Evolutionary conservation across 352 stramenopile genomes (phyloP).

Genomic region (Bremia lactucae): DNA sequence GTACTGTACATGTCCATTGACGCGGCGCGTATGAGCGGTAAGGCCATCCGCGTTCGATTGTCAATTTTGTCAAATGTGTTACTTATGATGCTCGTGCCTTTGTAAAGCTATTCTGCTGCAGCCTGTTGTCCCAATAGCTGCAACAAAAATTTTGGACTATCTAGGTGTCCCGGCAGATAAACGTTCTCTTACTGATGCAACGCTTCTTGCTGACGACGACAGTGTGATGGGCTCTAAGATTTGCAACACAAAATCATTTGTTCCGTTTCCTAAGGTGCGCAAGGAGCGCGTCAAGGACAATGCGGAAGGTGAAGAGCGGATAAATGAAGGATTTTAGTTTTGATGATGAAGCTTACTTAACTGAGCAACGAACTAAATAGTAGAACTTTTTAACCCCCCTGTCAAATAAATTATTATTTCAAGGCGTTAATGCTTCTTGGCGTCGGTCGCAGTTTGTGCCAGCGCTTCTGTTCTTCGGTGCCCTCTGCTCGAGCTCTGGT

Average conservation of each 20-base stretch:
- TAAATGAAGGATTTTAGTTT: no score
- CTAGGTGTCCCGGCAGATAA: constrained; percentile 37
- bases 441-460: neutral
- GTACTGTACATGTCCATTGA: constrained; percentile 69
- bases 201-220: constrained; percentile 25
- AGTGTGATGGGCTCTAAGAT: constrained; percentile 26
- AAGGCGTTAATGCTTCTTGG: constrained; percentile 8
- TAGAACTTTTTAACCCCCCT: no score
- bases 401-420: no score
- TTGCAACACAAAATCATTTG: constrained; percentile 54
- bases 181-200: constrained; percentile 41
- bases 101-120: constrained; percentile 75
- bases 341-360: no score
- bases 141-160: constrained; percentile 62
- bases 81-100: no score
- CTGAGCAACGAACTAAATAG: no score
- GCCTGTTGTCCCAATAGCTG: constrained; percentile 45
- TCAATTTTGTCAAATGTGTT: no score
- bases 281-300: constrained; percentile 9
- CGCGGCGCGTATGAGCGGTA: constrained; percentile 56
- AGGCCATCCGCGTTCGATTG: constrained; percentile 5
- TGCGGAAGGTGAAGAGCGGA: no score
- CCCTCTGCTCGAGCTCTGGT: constrained; percentile 7
- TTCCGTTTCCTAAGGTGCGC: constrained; percentile 53
- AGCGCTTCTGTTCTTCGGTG: neutral